Conservation (phyloP, 305 asterid genomes). For the Fraxinus floribunda region DNA sequence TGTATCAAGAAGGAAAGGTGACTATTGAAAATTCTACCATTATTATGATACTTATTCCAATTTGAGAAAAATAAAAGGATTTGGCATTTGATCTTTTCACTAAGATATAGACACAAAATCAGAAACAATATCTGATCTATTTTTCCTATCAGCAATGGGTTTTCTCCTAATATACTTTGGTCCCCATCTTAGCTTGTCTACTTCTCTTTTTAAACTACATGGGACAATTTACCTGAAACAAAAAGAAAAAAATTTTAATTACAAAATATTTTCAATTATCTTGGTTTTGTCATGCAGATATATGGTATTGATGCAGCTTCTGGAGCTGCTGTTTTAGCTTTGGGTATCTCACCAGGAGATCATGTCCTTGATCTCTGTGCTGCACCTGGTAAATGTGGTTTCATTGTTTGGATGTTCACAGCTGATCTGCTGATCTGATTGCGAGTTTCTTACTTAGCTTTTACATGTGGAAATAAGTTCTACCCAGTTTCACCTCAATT, state of each 20-base stretch:
- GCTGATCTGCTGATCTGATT: neutral
- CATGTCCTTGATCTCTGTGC: conserved; percentile 93
- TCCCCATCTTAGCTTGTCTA: neutral
- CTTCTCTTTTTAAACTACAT: neutral
- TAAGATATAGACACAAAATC: neutral
- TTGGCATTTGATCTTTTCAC: neutral
- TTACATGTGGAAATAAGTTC: neutral
- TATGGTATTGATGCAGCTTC: conserved; percentile 98
- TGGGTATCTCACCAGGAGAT: conserved; percentile 70
- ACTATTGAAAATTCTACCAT: neutral
- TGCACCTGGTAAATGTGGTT: conserved; percentile 72
- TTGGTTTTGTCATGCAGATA: conserved; percentile 45
- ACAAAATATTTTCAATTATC: neutral
- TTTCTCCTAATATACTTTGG: neutral
- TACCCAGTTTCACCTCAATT: neutral
- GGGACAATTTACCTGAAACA: neutral
- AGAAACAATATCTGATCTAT: neutral
- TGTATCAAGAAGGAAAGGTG: conserved; percentile 85
- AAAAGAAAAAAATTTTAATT: neutral
- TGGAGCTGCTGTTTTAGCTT: conserved; percentile 91
- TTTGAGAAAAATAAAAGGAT: neutral
- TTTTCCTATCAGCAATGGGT: neutral
- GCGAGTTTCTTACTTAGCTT: neutral
- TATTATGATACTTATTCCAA: neutral
- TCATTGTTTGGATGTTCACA: neutral